phyloP scores from a whole-genome alignment of 306 rosid genomes.

The Cucumis melo region DNA sequence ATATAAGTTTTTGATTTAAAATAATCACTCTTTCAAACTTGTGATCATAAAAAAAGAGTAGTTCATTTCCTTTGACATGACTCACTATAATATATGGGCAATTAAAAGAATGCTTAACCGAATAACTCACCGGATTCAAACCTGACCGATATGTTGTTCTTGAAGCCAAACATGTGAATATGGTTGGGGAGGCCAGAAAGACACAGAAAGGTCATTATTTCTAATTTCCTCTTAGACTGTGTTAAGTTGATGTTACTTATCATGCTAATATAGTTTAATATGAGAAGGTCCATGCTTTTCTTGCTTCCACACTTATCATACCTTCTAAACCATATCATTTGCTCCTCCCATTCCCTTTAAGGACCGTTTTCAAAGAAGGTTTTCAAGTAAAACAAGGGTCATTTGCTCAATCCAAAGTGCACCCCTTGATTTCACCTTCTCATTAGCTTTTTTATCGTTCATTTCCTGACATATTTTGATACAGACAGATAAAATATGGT shows the following conservation, averaged over 20 bases:
- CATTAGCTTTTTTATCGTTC: slow-evolving; percentile 10
- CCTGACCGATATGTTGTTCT: slow-evolving; percentile 34
- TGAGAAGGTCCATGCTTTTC: slow-evolving; percentile 48
- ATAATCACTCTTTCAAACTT: slow-evolving; percentile 31
- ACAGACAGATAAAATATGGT: slow-evolving; percentile 34
- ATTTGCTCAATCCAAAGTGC: not conserved
- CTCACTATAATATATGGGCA: slow-evolving; percentile 17
- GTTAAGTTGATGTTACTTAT: slow-evolving; percentile 22
- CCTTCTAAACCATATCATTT: slow-evolving; percentile 35
- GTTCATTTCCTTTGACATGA: slow-evolving; percentile 22
- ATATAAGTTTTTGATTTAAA: slow-evolving; percentile 22
- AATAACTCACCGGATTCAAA: slow-evolving; percentile 51
- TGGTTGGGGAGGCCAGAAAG: slow-evolving; percentile 18
- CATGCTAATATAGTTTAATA: slow-evolving; percentile 54
- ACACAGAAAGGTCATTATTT: slow-evolving; percentile 10
- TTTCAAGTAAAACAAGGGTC: not conserved
- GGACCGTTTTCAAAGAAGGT: slow-evolving; percentile 18
- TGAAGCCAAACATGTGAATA: slow-evolving; percentile 28
- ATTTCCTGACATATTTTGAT: not conserved
- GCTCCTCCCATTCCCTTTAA: slow-evolving; percentile 25
- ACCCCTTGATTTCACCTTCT: not conserved
- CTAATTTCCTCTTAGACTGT: slow-evolving; percentile 14
- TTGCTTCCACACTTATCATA: slow-evolving; percentile 49
- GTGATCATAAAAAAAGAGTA: slow-evolving; percentile 22
- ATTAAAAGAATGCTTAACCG: slow-evolving; percentile 47